Evolutionary conservation across 2,329 filamentous ascomycete species (phyloP).

Genomic region (Claviceps capensis): DNA sequence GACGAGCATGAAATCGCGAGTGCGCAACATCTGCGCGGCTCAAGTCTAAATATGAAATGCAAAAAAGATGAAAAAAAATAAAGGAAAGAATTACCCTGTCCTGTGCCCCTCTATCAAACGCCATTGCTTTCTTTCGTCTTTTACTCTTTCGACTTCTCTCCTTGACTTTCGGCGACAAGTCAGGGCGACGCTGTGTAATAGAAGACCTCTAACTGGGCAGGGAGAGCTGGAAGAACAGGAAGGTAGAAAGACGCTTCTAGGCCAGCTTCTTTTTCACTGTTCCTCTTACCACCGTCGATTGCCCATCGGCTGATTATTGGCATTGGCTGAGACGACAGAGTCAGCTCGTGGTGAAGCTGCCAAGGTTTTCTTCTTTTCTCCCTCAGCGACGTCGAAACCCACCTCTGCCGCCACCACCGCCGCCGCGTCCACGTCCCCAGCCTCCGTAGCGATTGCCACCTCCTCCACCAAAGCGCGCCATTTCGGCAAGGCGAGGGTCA

Average conservation of each 20-base stretch:
- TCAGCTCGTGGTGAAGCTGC: constrained; percentile 21
- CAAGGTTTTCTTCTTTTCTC: constrained; percentile 10
- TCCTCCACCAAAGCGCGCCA: constrained; percentile 82
- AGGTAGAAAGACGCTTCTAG: not conserved
- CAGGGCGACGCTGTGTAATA: not conserved
- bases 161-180: not conserved
- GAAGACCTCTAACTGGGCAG: not conserved
- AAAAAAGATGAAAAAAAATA: constrained; percentile 5
- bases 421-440: constrained; percentile 50
- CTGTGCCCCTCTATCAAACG: constrained; percentile 18
- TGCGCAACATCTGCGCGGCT: constrained; percentile 3
- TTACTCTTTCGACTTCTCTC: not conserved
- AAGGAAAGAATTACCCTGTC: constrained; percentile 6
- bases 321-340: constrained; percentile 26
- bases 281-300: constrained; percentile 36
- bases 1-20: constrained; percentile 5
- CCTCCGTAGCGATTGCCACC: constrained; percentile 62
- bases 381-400: constrained; percentile 24
- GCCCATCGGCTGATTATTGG: constrained; percentile 36
- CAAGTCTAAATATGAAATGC: constrained; percentile 10
- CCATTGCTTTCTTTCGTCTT: constrained; percentile 10
- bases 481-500: constrained; percentile 88
- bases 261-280: not conserved
- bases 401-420: constrained; percentile 28
- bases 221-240: no score